Evolutionary conservation across 345 rosid genomes (phyloP), one percentile per base, ranked within the genome.

Genomic region (Turritis glabra): DNA sequence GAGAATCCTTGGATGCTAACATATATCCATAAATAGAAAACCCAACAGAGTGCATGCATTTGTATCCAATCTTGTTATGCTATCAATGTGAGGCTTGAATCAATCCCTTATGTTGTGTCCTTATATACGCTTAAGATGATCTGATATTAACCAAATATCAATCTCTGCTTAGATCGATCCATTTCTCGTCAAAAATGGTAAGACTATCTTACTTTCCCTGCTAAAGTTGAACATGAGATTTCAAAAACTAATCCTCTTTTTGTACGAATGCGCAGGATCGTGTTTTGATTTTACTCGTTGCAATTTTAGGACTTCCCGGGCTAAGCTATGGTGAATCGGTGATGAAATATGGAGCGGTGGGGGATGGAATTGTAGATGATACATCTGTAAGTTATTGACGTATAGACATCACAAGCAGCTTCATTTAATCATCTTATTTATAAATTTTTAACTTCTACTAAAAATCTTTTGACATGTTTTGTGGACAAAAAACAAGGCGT

Each of bases 401-500:
- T 62, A 54, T 3, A 51, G 9, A 37, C 27, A 25, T 37, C 8
- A 57, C 17, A 44, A 37, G 3, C 27, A 22, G 9, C 1, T 54
- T 18, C 19, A 30, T 22, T 21, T 18, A 57, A 23, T 26, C 23
- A 47, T 63, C 17, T 27, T 27, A 27, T 2, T 15, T 11, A 27
- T 2, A 27, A 19, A 25, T 1, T 7, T 27, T 38, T 50, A 58
- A 48, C 69, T 7, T 40, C 40, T 5, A 17, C 19, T 61, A 18
- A 35, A 21, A 17, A 29, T 47, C 8, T 2, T 43, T 62, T 12
- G 9, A 27, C 25, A n/a, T 60, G 29, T 15, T 33, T 48, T 13
- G 50, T 26, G 14, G 22, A 19, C 9, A 13, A 41, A 55, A 55
- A 35, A 67, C 6, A 65, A 84, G 88, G 84, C 82, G 5, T 84